Base-by-base conservation (phyloP, 768 basidiomycete genomes). In the Royoungia palumana region DNA sequence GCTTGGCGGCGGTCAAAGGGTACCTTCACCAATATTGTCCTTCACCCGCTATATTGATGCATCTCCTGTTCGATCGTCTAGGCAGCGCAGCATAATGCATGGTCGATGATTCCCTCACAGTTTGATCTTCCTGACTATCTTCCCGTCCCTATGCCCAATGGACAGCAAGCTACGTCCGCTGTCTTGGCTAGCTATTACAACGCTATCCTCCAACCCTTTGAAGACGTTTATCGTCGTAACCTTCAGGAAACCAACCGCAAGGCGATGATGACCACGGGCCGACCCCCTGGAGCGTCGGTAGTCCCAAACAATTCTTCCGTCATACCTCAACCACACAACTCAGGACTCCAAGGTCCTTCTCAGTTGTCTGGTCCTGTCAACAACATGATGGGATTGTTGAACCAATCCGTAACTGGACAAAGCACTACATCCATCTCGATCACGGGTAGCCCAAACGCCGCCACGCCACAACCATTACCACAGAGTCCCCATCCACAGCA, bases 191-290 rank as follows among this genome's bases (percentile, higher is more conserved):
- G 79, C 42, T 77, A 82, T 60, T 92, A 89, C 65, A 75, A 70
- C 65, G 70, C 64, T 14, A 72, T 92, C 49, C 70, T 90, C 20
- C 70, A 72, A 34, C 85, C 87, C 3, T 88, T 91, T 57, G 89
- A 92, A 66, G 83, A 87, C 28, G 64, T 71, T 25, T 86, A 84
- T 63, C 77, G 78, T 64, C 80, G 76, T 53, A 87, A 80, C 56
- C 40, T 82, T 36, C 75, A 75, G 48, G 82, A 82, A 30, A 72
- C 81, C 45, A 83, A 80, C 52, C 79, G 78, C 58, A 80, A 77
- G 54, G 73, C 74, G 25, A 73, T 79, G 67, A 58, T 72, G 55
- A 56, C 72, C 21, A 64, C 73, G 20, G 71, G 72, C 44, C 77
- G 68, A 7, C 54, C 62, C 8, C 41, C 54, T 11, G 64, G 59